Percentiles rank a stretch among this genome's conserved stretches.
Evolutionary conservation across 306 rosid species (phyloP).

Genomic region (Elaeagnus macrophylla): DNA sequence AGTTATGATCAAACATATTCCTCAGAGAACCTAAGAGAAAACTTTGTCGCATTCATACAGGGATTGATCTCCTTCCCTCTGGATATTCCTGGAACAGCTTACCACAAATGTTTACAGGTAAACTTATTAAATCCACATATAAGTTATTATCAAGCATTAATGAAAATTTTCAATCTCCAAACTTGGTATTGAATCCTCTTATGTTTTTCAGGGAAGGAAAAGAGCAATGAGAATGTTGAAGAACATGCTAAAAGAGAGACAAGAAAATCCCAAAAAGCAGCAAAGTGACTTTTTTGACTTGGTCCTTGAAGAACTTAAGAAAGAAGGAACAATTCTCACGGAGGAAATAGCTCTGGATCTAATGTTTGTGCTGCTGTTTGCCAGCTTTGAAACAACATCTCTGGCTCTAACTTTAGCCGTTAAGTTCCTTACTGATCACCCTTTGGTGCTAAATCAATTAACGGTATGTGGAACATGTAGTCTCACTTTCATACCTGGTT

Average conservation of each 20-base stretch:
- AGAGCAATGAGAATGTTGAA: neutral
- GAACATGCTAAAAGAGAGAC: constrained; percentile 3
- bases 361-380: constrained; percentile 8
- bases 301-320: constrained; percentile 8
- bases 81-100: constrained; percentile 5
- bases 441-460: constrained; percentile 1
- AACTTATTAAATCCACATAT: neutral
- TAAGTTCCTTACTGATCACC: constrained; percentile 6
- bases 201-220: neutral
- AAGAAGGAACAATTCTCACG: neutral
- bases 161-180: too few species aligned
- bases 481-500: neutral
- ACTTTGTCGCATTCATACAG: constrained; percentile 1
- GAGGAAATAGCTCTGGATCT: constrained; percentile 6
- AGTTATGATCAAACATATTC: constrained; percentile 1
- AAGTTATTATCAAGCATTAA: neutral
- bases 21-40: neutral
- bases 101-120: constrained; percentile 6
- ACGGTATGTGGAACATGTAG: neutral
- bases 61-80: constrained; percentile 3
- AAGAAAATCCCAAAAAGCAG: neutral
- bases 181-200: neutral
- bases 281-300: constrained; percentile 11
- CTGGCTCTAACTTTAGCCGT: neutral
- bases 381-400: constrained; percentile 1